These are phyloP conservation scores for Fraxinus cuspidata DNA, from an alignment of 257 asterid genomes.

Conservation along the genomic window DNA sequence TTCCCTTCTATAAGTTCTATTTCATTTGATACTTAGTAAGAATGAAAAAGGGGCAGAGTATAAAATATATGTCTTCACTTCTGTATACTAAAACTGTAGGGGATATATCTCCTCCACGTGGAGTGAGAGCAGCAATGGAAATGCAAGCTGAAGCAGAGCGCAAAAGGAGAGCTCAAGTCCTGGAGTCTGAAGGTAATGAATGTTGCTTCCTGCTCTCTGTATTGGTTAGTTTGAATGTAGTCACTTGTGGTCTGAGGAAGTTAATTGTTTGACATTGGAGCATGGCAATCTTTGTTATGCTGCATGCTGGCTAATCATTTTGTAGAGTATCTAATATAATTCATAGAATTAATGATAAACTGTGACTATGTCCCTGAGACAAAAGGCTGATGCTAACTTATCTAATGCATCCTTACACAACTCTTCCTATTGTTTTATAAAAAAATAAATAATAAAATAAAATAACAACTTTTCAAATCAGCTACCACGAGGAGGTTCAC, in stretches of 20 bases:
- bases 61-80: neutral
- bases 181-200: conserved; percentile 84
- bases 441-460: too few species aligned
- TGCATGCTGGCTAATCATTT: neutral
- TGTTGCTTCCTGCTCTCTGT: conserved; percentile 12
- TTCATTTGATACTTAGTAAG: neutral
- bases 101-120: conserved; percentile 94
- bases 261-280: neutral
- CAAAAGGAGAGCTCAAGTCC: conserved; percentile 81
- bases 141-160: conserved; percentile 99
- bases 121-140: conserved; percentile 90
- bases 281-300: neutral
- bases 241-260: conserved; percentile 4
- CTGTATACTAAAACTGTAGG: conserved; percentile 40
- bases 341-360: neutral
- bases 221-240: neutral
- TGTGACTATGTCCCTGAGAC: neutral
- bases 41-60: neutral
- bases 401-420: neutral
- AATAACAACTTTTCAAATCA: neutral
- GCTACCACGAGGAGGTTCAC: neutral
- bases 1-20: neutral
- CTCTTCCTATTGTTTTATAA: neutral
- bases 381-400: neutral
- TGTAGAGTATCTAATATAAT: neutral